phyloP scores from a whole-genome alignment of 495 filamentous ascomycete species.

The Aspergillus funiculosus region DNA sequence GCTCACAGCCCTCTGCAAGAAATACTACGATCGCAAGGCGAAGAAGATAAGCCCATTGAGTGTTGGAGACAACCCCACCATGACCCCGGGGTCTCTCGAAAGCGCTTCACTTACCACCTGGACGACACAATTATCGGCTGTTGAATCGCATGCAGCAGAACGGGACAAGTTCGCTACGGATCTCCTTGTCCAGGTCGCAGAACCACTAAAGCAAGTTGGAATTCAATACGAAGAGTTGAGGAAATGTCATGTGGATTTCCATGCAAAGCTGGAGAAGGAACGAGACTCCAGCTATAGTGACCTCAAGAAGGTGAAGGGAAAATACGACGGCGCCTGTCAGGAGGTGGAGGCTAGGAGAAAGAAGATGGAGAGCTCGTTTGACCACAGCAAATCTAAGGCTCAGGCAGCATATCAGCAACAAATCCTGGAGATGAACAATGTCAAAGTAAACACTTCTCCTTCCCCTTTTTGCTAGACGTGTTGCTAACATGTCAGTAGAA shows the following conservation, averaged over 20 bases:
- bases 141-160: conserved; percentile 82
- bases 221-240: conserved; percentile 83
- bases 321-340: conserved; percentile 89
- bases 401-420: conserved; percentile 87
- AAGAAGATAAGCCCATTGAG: conserved; percentile 84
- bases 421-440: conserved; percentile 86
- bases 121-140: conserved; percentile 83
- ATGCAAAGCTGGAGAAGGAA: conserved; percentile 82
- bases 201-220: conserved; percentile 69
- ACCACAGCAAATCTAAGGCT: conserved; percentile 76
- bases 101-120: conserved; percentile 95
- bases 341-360: conserved; percentile 92
- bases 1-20: conserved; percentile 80
- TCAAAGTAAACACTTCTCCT: conserved; percentile 54
- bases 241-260: conserved; percentile 85
- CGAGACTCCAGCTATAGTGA: conserved; percentile 77
- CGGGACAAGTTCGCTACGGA: conserved; percentile 79
- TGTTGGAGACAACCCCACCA: conserved; percentile 85
- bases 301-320: conserved; percentile 81
- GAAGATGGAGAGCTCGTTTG: conserved; percentile 85
- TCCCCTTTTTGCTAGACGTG: background rate
- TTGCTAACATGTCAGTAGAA: conserved; percentile 51
- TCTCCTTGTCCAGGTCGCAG: conserved; percentile 70
- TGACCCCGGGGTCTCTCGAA: conserved; percentile 94
- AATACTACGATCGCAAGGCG: conserved; percentile 93